phyloP scores from a whole-genome alignment of 148 eudicot species.

The Fallopia convolvulus region DNA sequence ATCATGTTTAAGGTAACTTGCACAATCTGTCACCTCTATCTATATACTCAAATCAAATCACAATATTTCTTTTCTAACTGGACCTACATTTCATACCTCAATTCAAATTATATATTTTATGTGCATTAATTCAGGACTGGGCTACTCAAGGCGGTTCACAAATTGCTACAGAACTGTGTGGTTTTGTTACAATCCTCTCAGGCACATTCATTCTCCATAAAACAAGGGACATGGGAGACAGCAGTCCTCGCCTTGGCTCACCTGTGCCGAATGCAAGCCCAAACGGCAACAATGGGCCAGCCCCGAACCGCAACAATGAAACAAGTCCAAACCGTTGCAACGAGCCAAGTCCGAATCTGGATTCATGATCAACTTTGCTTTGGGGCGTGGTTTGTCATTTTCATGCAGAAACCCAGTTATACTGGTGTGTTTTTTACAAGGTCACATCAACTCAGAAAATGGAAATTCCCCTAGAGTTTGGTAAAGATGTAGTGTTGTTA shows the following conservation, averaged over 20 bases:
- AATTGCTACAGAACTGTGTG: constrained; percentile 53
- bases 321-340: too few relatives aligned
- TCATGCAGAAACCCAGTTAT: too few relatives aligned
- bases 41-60: background rate
- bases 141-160: constrained; percentile 53
- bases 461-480: background rate
- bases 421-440: background rate
- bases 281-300: background rate
- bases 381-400: background rate
- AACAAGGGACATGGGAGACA: constrained; percentile 61
- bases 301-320: too few relatives aligned
- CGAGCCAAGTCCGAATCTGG: background rate
- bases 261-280: constrained; percentile 16
- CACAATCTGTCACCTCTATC: background rate
- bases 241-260: constrained; percentile 14
- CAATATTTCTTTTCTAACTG: background rate
- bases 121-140: constrained; percentile 50
- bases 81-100: background rate
- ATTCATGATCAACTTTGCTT: background rate
- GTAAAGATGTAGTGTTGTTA: background rate
- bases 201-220: constrained; percentile 80
- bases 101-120: background rate
- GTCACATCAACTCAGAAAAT: background rate
- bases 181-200: constrained; percentile 63
- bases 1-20: constrained; percentile 51